Evolutionary conservation across 1,284 basidiomycete genomes (phyloP).

Genomic region (Pulveroboletus sp.): DNA sequence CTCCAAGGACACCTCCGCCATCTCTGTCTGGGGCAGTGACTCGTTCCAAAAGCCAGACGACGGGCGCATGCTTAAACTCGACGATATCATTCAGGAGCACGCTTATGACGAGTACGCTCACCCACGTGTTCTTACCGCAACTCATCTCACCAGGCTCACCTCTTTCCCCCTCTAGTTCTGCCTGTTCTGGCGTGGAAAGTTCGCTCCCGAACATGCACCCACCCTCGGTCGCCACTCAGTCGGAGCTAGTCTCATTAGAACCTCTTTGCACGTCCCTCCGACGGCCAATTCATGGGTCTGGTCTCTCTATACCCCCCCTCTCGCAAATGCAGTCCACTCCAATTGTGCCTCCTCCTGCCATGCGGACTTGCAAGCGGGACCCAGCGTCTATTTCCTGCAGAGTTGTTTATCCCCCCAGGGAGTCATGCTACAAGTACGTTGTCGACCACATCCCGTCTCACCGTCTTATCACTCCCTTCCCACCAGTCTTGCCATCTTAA

Average conservation of each 20-base stretch:
- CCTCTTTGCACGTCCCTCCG: constrained; percentile 18
- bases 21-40: constrained; percentile 33
- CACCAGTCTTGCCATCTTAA: constrained; percentile 70
- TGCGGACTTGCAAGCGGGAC: constrained; percentile 55
- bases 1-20: constrained; percentile 39
- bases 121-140: background rate
- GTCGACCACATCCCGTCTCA: constrained; percentile 5
- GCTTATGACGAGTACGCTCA: constrained; percentile 67
- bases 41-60: constrained; percentile 48
- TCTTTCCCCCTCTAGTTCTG: constrained; percentile 22
- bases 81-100: constrained; percentile 70
- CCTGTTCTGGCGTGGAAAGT: constrained; percentile 25
- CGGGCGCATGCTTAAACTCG: constrained; percentile 57
- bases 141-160: constrained; percentile 6
- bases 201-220: constrained; percentile 7
- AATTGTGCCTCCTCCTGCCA: constrained; percentile 51
- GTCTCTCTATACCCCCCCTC: constrained; percentile 35
- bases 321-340: constrained; percentile 35
- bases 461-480: constrained; percentile 22
- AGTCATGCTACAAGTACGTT: constrained; percentile 71
- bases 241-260: constrained; percentile 9
- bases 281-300: constrained; percentile 17
- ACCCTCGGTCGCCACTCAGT: constrained; percentile 10
- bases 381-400: constrained; percentile 50
- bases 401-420: constrained; percentile 68